A percentile compares a stretch with the other conserved stretches of the same genome.
These are phyloP conservation scores for Colletotrichum nymphaeae DNA, from an alignment of 2,329 filamentous ascomycete genomes.

Conservation along the genomic window DNA sequence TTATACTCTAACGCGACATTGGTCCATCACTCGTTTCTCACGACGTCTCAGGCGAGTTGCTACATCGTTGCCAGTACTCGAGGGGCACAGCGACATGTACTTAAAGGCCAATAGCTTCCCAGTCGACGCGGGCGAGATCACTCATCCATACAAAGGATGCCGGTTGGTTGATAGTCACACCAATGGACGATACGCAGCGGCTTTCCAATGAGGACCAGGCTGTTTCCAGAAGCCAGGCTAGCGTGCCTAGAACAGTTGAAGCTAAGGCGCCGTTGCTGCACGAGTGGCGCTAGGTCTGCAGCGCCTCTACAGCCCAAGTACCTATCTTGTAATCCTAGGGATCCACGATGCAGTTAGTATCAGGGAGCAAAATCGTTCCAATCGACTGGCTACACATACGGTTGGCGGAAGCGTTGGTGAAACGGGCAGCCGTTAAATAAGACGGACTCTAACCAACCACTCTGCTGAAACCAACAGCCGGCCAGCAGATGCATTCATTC, in stretches of 20 bases:
- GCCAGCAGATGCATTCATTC: not conserved
- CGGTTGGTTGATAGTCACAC: not conserved
- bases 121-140: not conserved
- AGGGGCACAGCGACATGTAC: not conserved
- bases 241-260: not conserved
- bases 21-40: not conserved
- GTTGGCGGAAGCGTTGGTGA: not conserved
- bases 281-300: constrained; percentile 20
- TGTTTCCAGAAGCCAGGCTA: constrained; percentile 25
- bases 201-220: constrained; percentile 9
- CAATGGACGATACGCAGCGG: not conserved
- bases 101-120: not conserved
- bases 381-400: not conserved
- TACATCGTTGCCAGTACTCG: not conserved
- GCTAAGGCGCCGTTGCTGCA: constrained; percentile 25
- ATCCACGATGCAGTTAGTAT: not conserved
- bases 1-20: not conserved
- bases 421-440: not conserved
- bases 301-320: constrained; percentile 4
- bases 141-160: not conserved
- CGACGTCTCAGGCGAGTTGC: not conserved
- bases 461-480: not conserved
- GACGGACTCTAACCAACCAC: not conserved
- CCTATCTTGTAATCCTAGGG: not conserved
- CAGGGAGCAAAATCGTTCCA: constrained; percentile 1